These are phyloP conservation scores for Ochetophila trinervis DNA, from an alignment of 306 rosid genomes.

Conservation along the genomic window DNA sequence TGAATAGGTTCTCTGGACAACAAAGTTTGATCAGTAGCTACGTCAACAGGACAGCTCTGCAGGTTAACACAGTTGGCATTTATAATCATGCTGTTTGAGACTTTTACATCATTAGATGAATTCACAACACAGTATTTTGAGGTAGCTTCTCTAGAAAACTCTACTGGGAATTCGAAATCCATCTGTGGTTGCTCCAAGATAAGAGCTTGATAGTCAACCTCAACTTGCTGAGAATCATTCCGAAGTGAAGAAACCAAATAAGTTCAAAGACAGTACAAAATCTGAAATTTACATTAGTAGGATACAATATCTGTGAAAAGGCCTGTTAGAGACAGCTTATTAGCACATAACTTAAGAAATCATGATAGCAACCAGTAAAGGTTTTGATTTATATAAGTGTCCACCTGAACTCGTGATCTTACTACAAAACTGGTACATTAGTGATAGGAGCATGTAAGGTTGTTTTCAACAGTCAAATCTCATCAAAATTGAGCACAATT, in stretches of 20 bases:
- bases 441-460: not conserved
- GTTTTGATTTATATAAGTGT: not conserved
- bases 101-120: constrained; percentile 35
- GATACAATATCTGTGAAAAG: not conserved
- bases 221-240: constrained; percentile 37
- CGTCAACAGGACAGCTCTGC: constrained; percentile 37
- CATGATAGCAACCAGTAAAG: not conserved
- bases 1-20: constrained; percentile 31
- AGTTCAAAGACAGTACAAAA: constrained; percentile 22
- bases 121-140: constrained; percentile 29
- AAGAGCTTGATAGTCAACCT: constrained; percentile 35
- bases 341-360: not conserved
- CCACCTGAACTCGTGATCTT: not conserved
- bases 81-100: constrained; percentile 20
- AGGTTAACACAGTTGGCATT: constrained; percentile 32
- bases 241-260: constrained; percentile 28
- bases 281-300: constrained; percentile 5
- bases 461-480: not conserved
- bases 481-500: too few species aligned
- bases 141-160: constrained; percentile 35
- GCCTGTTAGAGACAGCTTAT: not conserved
- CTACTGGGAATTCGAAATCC: constrained; percentile 53
- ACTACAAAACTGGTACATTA: too few species aligned
- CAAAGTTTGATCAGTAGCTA: constrained; percentile 33
- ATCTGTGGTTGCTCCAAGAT: constrained; percentile 35